Percentiles rank a stretch among this genome's conserved stretches.
Evolutionary conservation across 257 asterid species (phyloP).

Genomic region (Nyctanthes arbortristis): DNA sequence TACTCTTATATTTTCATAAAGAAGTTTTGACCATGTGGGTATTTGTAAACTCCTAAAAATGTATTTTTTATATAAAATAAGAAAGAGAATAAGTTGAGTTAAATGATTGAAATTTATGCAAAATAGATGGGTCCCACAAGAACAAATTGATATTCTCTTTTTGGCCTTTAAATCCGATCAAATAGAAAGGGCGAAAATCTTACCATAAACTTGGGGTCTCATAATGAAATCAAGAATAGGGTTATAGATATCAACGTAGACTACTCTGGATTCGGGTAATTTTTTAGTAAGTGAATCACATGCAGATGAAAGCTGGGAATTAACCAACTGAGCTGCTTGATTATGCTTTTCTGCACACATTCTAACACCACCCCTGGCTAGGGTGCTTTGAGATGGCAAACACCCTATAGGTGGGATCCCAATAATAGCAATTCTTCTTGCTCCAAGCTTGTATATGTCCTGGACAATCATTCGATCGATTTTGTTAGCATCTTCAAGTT

Average conservation of each 20-base stretch:
- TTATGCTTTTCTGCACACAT: conserved; percentile 34
- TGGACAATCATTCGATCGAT: conserved; percentile 2
- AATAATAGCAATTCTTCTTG: conserved; percentile 39
- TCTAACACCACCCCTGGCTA: conserved; percentile 36
- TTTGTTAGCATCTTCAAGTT: too few species aligned
- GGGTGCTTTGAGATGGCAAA: too few species aligned
- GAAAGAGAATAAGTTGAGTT: too few species aligned
- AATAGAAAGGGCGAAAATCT: neutral
- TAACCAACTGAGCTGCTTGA: conserved; percentile 38
- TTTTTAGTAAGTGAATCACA: conserved; percentile 22
- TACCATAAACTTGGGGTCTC: conserved; percentile 37
- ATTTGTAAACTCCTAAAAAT: too few species aligned
- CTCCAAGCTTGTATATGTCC: conserved; percentile 52
- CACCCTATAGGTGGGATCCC: conserved; percentile 50
- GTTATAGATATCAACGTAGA: conserved; percentile 29
- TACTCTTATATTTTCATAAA: too few species aligned
- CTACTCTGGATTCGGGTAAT: conserved; percentile 24
- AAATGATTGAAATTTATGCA: too few species aligned
- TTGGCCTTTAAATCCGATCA: too few species aligned
- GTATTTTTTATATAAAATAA: too few species aligned
- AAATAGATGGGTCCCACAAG: too few species aligned
- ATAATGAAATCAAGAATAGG: conserved; percentile 35
- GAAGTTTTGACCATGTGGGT: too few species aligned
- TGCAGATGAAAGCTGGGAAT: conserved; percentile 32
- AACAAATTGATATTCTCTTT: too few species aligned